These are phyloP conservation scores for Plasmodium gallinaceum DNA, from an alignment of 169 alveolate species.

Conservation along the genomic window DNA sequence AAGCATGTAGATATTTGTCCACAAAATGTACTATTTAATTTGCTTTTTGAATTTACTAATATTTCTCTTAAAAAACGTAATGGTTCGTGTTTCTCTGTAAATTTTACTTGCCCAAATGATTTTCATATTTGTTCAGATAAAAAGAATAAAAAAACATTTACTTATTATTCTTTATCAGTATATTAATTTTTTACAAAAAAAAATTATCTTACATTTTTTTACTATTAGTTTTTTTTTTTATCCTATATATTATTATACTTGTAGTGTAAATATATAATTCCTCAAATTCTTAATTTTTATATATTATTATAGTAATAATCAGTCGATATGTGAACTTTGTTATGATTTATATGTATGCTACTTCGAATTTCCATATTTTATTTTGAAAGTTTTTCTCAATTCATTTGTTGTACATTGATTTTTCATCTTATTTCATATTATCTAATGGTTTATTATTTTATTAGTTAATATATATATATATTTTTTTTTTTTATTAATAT, in stretches of 20 bases:
- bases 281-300: too few species aligned
- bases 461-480: too few species aligned
- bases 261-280: too few species aligned
- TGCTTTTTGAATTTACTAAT: slow-evolving; percentile 58
- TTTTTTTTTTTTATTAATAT: too few species aligned
- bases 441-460: too few species aligned
- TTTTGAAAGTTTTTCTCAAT: too few species aligned
- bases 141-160: slow-evolving; percentile 18
- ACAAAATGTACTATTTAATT: slow-evolving; percentile 23
- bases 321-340: too few species aligned
- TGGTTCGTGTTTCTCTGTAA: slow-evolving; percentile 42
- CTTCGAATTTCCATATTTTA: too few species aligned
- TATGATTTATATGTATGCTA: too few species aligned
- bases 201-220: not conserved
- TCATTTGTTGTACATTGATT: too few species aligned
- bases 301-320: too few species aligned
- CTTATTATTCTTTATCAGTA: slow-evolving; percentile 63
- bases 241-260: not conserved
- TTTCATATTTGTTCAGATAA: slow-evolving; percentile 64
- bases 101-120: slow-evolving; percentile 41
- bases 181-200: slow-evolving; percentile 12
- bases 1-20: slow-evolving; percentile 54
- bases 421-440: too few species aligned
- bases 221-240: not conserved
- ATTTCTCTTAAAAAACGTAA: slow-evolving; percentile 42